phyloP scores from a whole-genome alignment of 805 yeast genomes.

The Kuraishia molischiana region DNA sequence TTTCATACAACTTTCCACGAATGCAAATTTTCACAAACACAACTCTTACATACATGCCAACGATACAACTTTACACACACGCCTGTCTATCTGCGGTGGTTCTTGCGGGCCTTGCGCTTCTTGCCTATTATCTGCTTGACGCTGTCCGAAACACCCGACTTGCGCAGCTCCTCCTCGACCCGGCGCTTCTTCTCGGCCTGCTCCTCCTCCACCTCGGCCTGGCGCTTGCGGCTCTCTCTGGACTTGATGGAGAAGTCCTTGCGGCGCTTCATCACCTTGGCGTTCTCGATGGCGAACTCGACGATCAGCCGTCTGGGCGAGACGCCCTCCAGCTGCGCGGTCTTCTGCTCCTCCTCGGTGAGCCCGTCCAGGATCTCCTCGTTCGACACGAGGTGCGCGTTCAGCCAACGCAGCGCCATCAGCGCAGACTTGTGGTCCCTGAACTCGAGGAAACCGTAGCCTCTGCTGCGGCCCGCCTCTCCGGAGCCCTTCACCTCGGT shows the following conservation, averaged over 20 bases:
- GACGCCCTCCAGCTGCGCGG: slow-evolving; percentile 41
- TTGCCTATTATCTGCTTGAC: slow-evolving; percentile 56
- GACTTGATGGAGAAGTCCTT: slow-evolving; percentile 15
- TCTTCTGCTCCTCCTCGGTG: slow-evolving; percentile 54
- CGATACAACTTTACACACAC: background rate
- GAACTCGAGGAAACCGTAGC: slow-evolving; percentile 91
- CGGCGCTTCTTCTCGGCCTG: slow-evolving; percentile 8
- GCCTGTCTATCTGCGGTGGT: slow-evolving; percentile 9
- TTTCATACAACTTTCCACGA: too few species aligned
- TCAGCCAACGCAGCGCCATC: slow-evolving; percentile 95
- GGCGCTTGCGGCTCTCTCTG: slow-evolving; percentile 9
- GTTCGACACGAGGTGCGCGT: slow-evolving; percentile 75
- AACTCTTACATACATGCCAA: too few species aligned
- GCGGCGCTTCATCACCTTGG: slow-evolving; percentile 87
- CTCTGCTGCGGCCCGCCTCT: slow-evolving; percentile 83
- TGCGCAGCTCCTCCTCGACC: slow-evolving; percentile 10
- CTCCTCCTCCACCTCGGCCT: slow-evolving; percentile 8
- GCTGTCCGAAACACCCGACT: slow-evolving; percentile 37
- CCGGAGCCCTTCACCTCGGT: slow-evolving; percentile 89
- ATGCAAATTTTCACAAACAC: too few species aligned
- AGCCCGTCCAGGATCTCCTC: slow-evolving; percentile 68
- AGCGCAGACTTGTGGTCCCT: slow-evolving; percentile 88
- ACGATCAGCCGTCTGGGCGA: slow-evolving; percentile 73
- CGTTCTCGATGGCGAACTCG: slow-evolving; percentile 94
- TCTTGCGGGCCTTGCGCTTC: slow-evolving; percentile 58